Base-by-base conservation (phyloP, 2,329 filamentous ascomycete genomes). In the Fusarium lateritium region DNA sequence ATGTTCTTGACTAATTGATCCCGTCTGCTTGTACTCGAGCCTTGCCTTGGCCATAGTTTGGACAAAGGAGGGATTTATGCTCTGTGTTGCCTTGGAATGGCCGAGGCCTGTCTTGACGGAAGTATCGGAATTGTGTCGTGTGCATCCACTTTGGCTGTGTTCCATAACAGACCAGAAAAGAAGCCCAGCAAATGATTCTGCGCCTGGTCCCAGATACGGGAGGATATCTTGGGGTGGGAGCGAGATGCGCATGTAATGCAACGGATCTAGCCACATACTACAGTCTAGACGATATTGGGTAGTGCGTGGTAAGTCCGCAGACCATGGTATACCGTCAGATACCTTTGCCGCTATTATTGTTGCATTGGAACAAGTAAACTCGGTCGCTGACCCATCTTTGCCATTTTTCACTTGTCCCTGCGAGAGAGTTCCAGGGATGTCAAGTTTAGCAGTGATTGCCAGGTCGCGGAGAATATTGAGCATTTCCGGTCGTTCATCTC, bases 131-230 rank as follows among this genome's bases (percentile, higher is more conserved):
- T 22, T 19, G 9, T 57, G 54, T 1, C 8, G 36, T 0, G n/a
- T 17, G 6, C 60, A 63, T 3, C 33, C 11, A 3, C 36, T 44
- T 17, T 63, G 60, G 1, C 44, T 43, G 8, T 63, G 60, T 0
- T 63, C 49, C 60, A 63, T 63, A 2, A 63, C 58, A 1, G 60
- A 63, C 60, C 60, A 63, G 7, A 63, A 63, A 1, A 63, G 24
- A 47, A 56, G 36, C 0, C 60, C 60, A 0, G 49, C 49, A 0
- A 63, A 49, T 0, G 49, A 19, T 0, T 49, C 49, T 0, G 60
- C 60, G 4, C 60, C 58, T 0, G 43, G 0, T 0, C 60, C 60
- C 0, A 63, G 34, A 2, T 63, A 63, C 0, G 60, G 60, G 0
- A 63, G 8, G 17, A 63, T 55, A 0, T 63, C 60, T 34, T 63